phyloP scores from a whole-genome alignment of 306 rosid genomes.

The Corylus americana region DNA sequence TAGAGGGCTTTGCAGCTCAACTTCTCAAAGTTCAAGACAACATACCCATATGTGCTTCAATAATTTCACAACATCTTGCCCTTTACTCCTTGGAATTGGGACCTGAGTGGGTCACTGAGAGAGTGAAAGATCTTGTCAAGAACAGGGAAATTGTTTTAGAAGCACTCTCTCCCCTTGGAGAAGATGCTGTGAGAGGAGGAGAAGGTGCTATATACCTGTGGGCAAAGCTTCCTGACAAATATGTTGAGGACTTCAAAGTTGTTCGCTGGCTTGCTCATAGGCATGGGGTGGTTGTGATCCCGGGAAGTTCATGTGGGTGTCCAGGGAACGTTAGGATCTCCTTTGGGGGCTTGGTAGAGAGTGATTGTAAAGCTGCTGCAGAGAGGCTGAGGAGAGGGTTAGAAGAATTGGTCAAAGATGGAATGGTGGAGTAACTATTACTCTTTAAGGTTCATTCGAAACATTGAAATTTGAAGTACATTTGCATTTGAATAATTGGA shows the following conservation, averaged over 20 bases:
- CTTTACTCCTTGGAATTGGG: constrained; percentile 79
- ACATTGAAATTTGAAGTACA: constrained; percentile 23
- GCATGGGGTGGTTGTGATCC: constrained; percentile 87
- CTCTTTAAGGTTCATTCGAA: constrained; percentile 4
- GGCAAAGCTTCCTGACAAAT: constrained; percentile 84
- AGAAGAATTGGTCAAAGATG: constrained; percentile 72
- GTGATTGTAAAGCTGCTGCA: constrained; percentile 78
- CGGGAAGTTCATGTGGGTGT: constrained; percentile 77
- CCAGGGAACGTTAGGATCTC: constrained; percentile 82
- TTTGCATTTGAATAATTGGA: constrained; percentile 47
- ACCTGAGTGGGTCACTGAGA: constrained; percentile 71
- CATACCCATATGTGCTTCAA: constrained; percentile 95
- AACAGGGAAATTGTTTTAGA: constrained; percentile 59
- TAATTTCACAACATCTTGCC: constrained; percentile 86
- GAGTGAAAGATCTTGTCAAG: constrained; percentile 62
- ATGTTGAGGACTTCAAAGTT: constrained; percentile 53
- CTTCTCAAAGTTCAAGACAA: constrained; percentile 98
- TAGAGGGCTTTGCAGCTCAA: constrained; percentile 62
- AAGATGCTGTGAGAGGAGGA: constrained; percentile 85
- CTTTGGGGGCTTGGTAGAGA: constrained; percentile 79
- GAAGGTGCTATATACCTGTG: constrained; percentile 94
- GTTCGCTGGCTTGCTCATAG: constrained; percentile 79
- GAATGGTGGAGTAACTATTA: constrained; percentile 48
- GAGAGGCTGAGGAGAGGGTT: constrained; percentile 72
- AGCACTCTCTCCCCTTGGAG: constrained; percentile 79